Conservation (phyloP, 2,329 filamentous ascomycete species). For the Arthrobotrys iridis region DNA sequence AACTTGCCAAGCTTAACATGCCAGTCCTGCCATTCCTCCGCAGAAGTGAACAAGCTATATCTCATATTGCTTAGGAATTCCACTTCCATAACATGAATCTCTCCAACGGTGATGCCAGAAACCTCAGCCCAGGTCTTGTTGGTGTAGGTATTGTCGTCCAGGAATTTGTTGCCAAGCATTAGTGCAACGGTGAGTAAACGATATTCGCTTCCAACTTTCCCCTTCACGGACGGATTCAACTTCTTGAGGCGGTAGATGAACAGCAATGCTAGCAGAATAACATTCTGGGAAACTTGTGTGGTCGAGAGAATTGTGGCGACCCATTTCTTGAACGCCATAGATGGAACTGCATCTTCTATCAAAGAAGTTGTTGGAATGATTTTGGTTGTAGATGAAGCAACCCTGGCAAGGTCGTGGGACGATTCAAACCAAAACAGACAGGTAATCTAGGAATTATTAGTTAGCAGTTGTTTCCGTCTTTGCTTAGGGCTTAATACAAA, state of each 20-base stretch:
- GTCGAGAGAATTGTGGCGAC: slow-evolving; percentile 88
- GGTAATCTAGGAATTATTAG: slow-evolving; percentile 73
- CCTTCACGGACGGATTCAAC: slow-evolving; percentile 86
- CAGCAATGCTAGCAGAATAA: slow-evolving; percentile 85
- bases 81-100: slow-evolving; percentile 99
- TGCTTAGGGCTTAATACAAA: slow-evolving; percentile 62
- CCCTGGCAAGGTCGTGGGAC: slow-evolving; percentile 76
- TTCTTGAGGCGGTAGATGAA: slow-evolving; percentile 95
- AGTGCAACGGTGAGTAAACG: slow-evolving; percentile 89
- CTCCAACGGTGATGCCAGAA: slow-evolving; percentile 88
- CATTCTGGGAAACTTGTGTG: slow-evolving; percentile 95
- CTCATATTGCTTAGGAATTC: slow-evolving; percentile 99
- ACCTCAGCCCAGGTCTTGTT: slow-evolving; percentile 99
- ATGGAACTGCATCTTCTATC: slow-evolving; percentile 77
- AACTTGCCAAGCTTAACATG: slow-evolving; percentile 83
- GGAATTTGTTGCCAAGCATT: slow-evolving; percentile 98
- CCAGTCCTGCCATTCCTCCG: slow-evolving; percentile 88
- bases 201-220: slow-evolving; percentile 92
- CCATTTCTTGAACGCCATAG: slow-evolving; percentile 89
- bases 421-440: slow-evolving; percentile 98
- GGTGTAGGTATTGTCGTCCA: slow-evolving; percentile 98
- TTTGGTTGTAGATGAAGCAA: slow-evolving; percentile 68
- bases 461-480: slow-evolving; percentile 1
- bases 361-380: slow-evolving; percentile 64
- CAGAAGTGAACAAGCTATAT: slow-evolving; percentile 88